Base-by-base conservation (phyloP, 2,329 filamentous ascomycete species). In the Colletotrichum melonis region DNA sequence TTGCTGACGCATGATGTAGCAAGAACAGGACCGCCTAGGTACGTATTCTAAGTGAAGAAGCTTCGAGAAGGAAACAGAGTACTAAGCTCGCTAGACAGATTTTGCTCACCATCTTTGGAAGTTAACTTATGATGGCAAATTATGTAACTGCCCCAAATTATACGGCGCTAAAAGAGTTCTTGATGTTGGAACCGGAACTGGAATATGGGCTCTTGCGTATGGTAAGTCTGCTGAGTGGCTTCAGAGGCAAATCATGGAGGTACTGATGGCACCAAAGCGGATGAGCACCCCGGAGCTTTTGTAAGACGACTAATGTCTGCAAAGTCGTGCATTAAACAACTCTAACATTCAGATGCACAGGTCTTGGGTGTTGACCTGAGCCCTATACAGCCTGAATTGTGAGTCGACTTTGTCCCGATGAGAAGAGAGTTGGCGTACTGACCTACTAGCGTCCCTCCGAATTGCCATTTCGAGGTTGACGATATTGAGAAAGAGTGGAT, bases 61-160 rank as follows among this genome's bases (percentile, higher is more conserved):
- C 3, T 5, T 57, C 5, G n/a, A 42, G 24, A 11, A 35, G 14
- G 14, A 58, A 35, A 19, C 32, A 28, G 5, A 52, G 26, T 11
- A 2, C 7, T 46, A 24, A 52, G 7, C 19, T 24, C 16, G 6
- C n/a, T 26, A 6, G 6, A 2, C 16, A 78, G 87, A 90, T 72
- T 79, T 88, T 75, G 86, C 88, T 76, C 88, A 90, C 78, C 84
- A 88, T 76, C 84, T 90, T 76, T 86, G 87, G 78, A 86, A 84
- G 55, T 69, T 87, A 62, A 76, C 87, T 42, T 82, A 86, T 56
- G 42, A 62, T 52, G 38, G 52, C 46, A 22, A 22, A 19, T 5
- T 56, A 32, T 55, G 64, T 26, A 58, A 66, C 30, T 46, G 64
- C 71, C 11, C 76, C 60, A 19, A 74, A 69, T 6, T 65, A 77